Evolutionary conservation across 176 grass and related monocot species (phyloP), one percentile per base, ranked within the genome.

Genomic region (Triticum urartu): DNA sequence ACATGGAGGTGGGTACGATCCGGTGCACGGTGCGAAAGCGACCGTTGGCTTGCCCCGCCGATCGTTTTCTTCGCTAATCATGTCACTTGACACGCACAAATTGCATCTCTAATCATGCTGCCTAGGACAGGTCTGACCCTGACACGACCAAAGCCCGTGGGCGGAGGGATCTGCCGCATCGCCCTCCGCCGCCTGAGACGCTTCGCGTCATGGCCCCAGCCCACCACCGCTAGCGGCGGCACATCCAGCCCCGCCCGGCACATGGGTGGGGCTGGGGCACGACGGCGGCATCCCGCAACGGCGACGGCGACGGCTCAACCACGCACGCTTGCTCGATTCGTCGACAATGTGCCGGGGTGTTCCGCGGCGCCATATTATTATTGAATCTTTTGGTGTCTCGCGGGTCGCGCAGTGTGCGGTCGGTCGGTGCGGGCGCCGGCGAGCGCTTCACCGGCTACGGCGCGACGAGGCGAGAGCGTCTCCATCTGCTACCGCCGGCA

Each of bases 1-100:
- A 35, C 67, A 80, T 58, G 28, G 54, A 52, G 39, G 65, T 14
- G 18, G 38, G 47, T 47, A 77, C 87, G 81, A 80, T 84, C 10
- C 5, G 25, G 6, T 24, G 87, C 84, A 80, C 78, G 21, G 26
- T 3, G 38, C 8, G 64, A 83, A 48, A 71, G 73, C 63, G 35
- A 50, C 64, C 73, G 21, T 25, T 78, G 80, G 48, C 11, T 25
- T 25, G 65, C 9, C 18, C n/a, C 38, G 5, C 61, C 28, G 18
- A 11, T 52, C 14, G 13, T 52, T 52, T 50, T 14, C 14, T 17
- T 81, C 11, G n/a, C 17, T 40, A 50, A 48, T 75, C 43, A 18
- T 45, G 5, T 7, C 5, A 42, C 59, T 11, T 21, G 6, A 58
- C 54, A 21, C 2, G 17, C 54, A 8, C 52, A 58, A 58, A 58